A percentile compares a stretch with the other conserved stretches of the same genome.
Evolutionary conservation across 139 green algal species (phyloP).

Genomic region (Coelastrella sp.): DNA sequence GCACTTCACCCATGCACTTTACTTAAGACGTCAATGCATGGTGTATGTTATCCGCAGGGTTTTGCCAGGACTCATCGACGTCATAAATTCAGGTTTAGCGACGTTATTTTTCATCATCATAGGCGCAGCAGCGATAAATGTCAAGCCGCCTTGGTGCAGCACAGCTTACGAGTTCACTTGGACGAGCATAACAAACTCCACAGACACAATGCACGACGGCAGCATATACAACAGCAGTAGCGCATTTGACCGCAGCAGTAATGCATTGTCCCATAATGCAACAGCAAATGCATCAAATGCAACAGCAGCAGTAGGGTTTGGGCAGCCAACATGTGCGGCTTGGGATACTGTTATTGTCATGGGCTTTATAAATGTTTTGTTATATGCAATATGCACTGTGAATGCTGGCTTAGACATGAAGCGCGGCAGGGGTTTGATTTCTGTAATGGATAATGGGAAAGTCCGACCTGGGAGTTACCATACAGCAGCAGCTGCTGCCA

Average conservation of each 20-base stretch:
- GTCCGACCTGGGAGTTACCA: not conserved
- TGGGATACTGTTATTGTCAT: not conserved
- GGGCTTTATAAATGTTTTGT: not conserved
- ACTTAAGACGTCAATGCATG: not conserved
- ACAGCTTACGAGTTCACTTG: not conserved
- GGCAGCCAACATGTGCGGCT: not conserved
- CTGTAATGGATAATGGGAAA: not conserved
- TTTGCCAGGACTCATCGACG: not conserved
- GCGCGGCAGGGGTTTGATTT: not conserved
- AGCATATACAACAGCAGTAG: not conserved
- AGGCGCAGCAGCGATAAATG: not conserved
- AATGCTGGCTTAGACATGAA: not conserved
- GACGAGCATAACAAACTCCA: not conserved
- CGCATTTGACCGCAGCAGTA: not conserved
- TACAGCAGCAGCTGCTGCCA: not conserved
- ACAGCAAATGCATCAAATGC: not conserved
- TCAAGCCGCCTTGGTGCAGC: not conserved
- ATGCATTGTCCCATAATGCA: not conserved
- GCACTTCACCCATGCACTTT: not conserved
- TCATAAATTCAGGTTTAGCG: not conserved
- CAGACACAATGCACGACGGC: not conserved
- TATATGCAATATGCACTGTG: constrained; percentile 3
- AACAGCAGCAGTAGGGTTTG: not conserved
- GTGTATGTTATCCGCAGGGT: not conserved
- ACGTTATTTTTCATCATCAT: constrained; percentile 11